Evolutionary conservation across 768 basidiomycete species (phyloP).

Genomic region (Rhodotorula toruloides): DNA sequence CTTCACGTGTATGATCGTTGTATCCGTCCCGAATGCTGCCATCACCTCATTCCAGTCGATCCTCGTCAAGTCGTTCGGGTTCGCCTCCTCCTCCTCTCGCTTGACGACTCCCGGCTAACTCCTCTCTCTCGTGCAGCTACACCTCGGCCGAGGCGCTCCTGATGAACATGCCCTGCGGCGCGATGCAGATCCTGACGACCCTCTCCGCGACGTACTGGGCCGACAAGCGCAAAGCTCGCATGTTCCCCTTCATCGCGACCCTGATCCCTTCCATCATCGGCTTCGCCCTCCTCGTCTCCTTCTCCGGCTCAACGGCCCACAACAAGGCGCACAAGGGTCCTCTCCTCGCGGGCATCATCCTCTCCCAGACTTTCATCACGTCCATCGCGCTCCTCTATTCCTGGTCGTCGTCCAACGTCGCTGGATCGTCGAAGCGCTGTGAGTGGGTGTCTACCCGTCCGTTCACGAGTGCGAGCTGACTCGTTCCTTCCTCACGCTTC

Average conservation of each 20-base stretch:
- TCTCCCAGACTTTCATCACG: slow-evolving; percentile 54
- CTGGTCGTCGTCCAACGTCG: slow-evolving; percentile 47
- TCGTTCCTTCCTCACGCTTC: too few relatives aligned
- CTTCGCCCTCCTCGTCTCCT: slow-evolving; percentile 56
- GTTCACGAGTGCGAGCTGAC: too few relatives aligned
- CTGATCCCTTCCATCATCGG: slow-evolving; percentile 54
- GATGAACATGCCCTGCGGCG: slow-evolving; percentile 58
- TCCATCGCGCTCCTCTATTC: slow-evolving; percentile 60
- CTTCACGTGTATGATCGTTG: slow-evolving; percentile 52
- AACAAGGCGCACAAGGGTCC: slow-evolving; percentile 52
- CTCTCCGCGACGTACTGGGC: slow-evolving; percentile 44
- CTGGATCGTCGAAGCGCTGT: not conserved
- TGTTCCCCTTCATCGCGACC: slow-evolving; percentile 16
- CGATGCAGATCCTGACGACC: slow-evolving; percentile 53
- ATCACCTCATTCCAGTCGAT: slow-evolving; percentile 29
- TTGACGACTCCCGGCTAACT: not conserved
- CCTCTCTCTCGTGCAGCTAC: slow-evolving; percentile 6
- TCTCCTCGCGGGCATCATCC: slow-evolving; percentile 55
- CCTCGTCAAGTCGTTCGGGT: slow-evolving; percentile 9
- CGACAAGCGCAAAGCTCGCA: slow-evolving; percentile 10
- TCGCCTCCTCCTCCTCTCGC: not conserved
- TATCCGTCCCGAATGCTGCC: slow-evolving; percentile 51
- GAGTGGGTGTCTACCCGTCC: too few relatives aligned
- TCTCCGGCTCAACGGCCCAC: slow-evolving; percentile 45
- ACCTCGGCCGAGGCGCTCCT: slow-evolving; percentile 63